These are phyloP conservation scores for Fusarium sp. DNA, from an alignment of 2,329 filamentous ascomycete species.

Conservation along the genomic window DNA sequence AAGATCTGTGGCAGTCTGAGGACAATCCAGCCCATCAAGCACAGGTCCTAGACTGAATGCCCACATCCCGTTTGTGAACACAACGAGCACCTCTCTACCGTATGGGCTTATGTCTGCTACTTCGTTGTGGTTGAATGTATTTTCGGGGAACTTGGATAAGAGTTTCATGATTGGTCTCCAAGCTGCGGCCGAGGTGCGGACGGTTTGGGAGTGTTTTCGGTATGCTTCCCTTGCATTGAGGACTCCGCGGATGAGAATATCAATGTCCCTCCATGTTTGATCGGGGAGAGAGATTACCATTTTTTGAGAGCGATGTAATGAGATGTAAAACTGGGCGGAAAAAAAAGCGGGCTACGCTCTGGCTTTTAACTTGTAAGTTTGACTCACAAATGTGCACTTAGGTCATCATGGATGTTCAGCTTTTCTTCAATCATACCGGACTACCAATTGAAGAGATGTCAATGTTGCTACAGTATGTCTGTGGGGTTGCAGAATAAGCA, in stretches of 20 bases:
- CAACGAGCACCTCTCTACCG: background rate
- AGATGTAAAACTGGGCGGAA: too few species aligned
- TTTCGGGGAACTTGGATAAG: background rate
- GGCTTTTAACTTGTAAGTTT: background rate
- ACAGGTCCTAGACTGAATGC: background rate
- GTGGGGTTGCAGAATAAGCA: background rate
- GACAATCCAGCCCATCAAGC: background rate
- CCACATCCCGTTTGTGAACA: background rate
- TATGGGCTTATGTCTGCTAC: background rate
- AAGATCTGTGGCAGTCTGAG: background rate
- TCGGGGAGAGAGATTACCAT: background rate
- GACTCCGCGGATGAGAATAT: background rate
- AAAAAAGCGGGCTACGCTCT: too few species aligned
- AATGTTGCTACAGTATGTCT: too few species aligned
- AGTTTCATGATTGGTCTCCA: background rate
- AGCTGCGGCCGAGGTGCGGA: background rate
- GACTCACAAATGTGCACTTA: background rate
- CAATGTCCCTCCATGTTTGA: background rate
- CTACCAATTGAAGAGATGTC: background rate
- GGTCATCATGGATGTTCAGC: background rate
- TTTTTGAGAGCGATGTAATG: too few species aligned
- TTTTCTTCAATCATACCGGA: fast-evolving
- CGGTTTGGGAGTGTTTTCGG: background rate
- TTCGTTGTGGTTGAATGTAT: background rate
- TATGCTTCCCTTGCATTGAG: background rate